phyloP scores from a whole-genome alignment of 805 yeast species.

The Wickerhamiella alocasiicola region DNA sequence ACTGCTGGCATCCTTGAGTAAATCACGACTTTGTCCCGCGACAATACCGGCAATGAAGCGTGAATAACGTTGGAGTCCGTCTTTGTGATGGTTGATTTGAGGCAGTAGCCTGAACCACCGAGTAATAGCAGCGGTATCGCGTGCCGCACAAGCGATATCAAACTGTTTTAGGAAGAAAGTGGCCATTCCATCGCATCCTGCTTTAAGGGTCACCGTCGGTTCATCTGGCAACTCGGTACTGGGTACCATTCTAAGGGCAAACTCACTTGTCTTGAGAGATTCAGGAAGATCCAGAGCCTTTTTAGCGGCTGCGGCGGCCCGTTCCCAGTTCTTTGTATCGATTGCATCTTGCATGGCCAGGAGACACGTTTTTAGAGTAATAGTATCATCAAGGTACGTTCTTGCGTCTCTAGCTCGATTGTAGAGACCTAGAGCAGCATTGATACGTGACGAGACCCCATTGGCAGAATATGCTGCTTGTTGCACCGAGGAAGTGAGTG shows the following conservation, averaged over 20 bases:
- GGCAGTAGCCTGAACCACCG: constrained; percentile 81
- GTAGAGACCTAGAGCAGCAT: constrained; percentile 14
- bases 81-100: constrained; percentile 53
- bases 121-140: constrained; percentile 59
- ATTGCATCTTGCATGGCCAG: constrained; percentile 57
- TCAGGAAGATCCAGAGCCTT: constrained; percentile 43
- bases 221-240: constrained; percentile 72
- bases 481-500: neutral
- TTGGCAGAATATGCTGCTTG: constrained; percentile 13
- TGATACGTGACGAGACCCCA: constrained; percentile 12
- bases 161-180: constrained; percentile 50
- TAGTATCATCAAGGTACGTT: constrained; percentile 52
- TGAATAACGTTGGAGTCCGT: constrained; percentile 73
- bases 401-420: constrained; percentile 47
- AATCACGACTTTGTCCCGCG: constrained; percentile 59
- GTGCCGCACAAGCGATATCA: constrained; percentile 50
- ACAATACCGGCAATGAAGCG: constrained; percentile 76
- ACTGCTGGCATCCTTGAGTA: constrained; percentile 30
- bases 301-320: constrained; percentile 62
- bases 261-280: constrained; percentile 45
- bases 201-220: constrained; percentile 45
- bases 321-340: constrained; percentile 53
- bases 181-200: constrained; percentile 50
- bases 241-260: constrained; percentile 74
- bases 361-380: constrained; percentile 52